phyloP scores from a whole-genome alignment of 257 asterid genomes.

The Paraleonurus japonicus region DNA sequence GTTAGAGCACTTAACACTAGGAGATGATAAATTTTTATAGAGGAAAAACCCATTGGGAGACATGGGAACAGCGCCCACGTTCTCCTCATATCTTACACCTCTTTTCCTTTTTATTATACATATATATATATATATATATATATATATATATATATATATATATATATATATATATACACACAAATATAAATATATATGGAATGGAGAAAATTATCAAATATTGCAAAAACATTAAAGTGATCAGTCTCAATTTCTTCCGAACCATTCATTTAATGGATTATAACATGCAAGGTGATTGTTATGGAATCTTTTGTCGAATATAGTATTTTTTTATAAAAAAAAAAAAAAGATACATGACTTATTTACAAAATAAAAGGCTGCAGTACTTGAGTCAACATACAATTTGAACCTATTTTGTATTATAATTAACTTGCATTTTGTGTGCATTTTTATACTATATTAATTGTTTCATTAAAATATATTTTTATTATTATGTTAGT shows the following conservation, averaged over 20 bases:
- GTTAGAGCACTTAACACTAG: slow-evolving; percentile 75
- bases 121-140: neutral
- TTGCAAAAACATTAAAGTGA: neutral
- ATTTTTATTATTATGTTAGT: too few species aligned
- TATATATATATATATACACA: neutral
- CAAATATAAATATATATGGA: neutral
- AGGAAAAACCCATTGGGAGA: slow-evolving; percentile 43
- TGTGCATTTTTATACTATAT: too few species aligned
- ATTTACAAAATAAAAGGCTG: neutral
- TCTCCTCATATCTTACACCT: slow-evolving; percentile 53
- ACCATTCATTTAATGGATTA: neutral
- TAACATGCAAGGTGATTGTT: neutral
- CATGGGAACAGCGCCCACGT: slow-evolving; percentile 88
- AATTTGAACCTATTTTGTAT: too few species aligned
- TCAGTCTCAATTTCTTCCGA: neutral
- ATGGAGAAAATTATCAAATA: neutral
- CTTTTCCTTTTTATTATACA: neutral
- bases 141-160: neutral
- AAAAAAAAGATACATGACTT: too few species aligned
- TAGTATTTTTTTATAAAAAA: neutral
- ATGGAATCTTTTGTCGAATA: neutral
- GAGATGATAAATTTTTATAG: slow-evolving; percentile 47
- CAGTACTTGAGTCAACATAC: neutral
- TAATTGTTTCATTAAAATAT: too few species aligned
- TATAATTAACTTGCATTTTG: too few species aligned